Evolutionary conservation across 2,329 filamentous ascomycete genomes (phyloP), one percentile per base, ranked within the genome.

Genomic region (Ceratocystis variospora): DNA sequence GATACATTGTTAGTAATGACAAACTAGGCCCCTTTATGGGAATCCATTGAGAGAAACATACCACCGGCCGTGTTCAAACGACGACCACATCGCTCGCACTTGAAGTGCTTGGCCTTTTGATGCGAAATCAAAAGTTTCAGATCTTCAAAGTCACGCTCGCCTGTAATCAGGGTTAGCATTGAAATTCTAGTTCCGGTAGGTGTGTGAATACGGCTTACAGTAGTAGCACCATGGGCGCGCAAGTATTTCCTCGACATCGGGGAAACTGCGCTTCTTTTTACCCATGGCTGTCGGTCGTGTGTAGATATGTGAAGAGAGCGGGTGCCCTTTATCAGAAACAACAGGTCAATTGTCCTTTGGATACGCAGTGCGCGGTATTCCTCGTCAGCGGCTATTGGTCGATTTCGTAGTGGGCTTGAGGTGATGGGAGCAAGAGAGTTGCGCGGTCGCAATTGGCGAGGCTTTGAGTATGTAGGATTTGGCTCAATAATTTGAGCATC

Each of bases 31-130:
- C 22, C n/a, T 31, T 19, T 45, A 28, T 33, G 12, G 15, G 64
- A 59, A 37, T 33, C 48, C 17, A 15, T 19, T 31, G 55, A 41
- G 75, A 59, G 22, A 59, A 57, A 55, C 83, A 73, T 76, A 95
- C 91, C 94, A 82, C 94, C 94, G 53, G 92, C 92, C 1, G 94
- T 99, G 74, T 96, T 96, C 66, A 99, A 78, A 71, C 92, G 83
- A 70, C 94, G 85, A 64, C 87, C 87, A 75, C 94, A 99, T 78
- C 87, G 81, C 72, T 96, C 90, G 78, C 94, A 99, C 77, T 96
- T 96, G 81, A 96, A 97, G 76, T 99, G 94, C 77, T 97, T 97
- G n/a, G 93, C 92, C 75, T 96, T 97, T 74, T 97, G 94, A 76
- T 99, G 94, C 67, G 89, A 92, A 71, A 96, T 95, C 70, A 99